Evolutionary conservation across 345 rosid genomes (phyloP).

Genomic region (Arabidopsis suecica): DNA sequence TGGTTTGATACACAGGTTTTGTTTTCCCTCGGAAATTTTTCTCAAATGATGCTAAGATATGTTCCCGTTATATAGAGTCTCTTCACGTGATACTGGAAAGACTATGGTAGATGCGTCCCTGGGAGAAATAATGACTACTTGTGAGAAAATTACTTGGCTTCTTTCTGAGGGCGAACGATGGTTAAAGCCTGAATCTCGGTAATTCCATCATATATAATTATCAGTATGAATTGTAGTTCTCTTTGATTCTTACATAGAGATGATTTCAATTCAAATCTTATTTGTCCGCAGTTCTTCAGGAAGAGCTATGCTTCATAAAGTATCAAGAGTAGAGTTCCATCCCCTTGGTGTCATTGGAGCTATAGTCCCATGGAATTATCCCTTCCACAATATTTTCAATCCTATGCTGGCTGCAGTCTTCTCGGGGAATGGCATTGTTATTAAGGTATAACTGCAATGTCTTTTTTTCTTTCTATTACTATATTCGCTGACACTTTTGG

Average conservation of each 20-base stretch:
- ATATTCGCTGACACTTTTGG: neutral
- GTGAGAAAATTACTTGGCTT: slow-evolving; percentile 99
- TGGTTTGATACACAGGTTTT: slow-evolving; percentile 20
- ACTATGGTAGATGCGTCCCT: slow-evolving; percentile 98
- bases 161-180: slow-evolving; percentile 96
- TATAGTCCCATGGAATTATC: slow-evolving; percentile 98
- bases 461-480: neutral
- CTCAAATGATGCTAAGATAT: slow-evolving; percentile 3
- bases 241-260: neutral
- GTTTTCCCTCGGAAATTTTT: neutral
- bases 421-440: slow-evolving; percentile 92
- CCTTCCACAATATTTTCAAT: slow-evolving; percentile 97
- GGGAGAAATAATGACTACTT: slow-evolving; percentile 99
- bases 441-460: slow-evolving; percentile 60
- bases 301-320: slow-evolving; percentile 95
- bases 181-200: slow-evolving; percentile 96
- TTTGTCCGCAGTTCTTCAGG: slow-evolving; percentile 74
- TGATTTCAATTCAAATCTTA: neutral
- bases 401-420: slow-evolving; percentile 98
- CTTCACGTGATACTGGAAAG: slow-evolving; percentile 98
- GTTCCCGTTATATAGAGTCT: slow-evolving; percentile 58
- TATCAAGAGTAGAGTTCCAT: slow-evolving; percentile 85
- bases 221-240: neutral
- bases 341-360: slow-evolving; percentile 98
- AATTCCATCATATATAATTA: slow-evolving; percentile 8